Evolutionary conservation across 1,284 basidiomycete species (phyloP).

Genomic region (Bjerkandera adusta): DNA sequence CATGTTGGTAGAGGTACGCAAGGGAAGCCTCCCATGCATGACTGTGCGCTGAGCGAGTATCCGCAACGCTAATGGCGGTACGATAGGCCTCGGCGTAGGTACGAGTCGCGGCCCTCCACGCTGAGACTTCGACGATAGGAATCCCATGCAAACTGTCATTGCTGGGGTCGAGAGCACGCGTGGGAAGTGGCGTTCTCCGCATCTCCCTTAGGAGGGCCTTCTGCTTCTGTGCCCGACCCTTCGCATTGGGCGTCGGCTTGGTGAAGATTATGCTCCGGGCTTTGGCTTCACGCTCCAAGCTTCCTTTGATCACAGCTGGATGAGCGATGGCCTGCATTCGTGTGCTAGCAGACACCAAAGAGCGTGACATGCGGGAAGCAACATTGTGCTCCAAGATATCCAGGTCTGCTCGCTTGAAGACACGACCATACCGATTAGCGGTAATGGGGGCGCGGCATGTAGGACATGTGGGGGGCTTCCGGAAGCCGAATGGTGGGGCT

Average conservation of each 20-base stretch:
- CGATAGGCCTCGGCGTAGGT: conserved; percentile 36
- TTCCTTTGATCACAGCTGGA: conserved; percentile 4
- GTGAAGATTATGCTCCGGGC: conserved; percentile 8
- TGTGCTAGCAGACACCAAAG: conserved; percentile 32
- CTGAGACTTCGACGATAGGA: conserved; percentile 26
- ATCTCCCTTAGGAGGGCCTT: conserved; percentile 15
- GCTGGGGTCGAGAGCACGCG: conserved; percentile 18
- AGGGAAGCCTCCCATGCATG: conserved; percentile 54
- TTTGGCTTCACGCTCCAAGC: conserved; percentile 18
- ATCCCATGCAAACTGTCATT: conserved; percentile 28
- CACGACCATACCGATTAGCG: conserved; percentile 54
- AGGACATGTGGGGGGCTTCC: conserved; percentile 51
- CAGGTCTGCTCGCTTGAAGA: conserved; percentile 57
- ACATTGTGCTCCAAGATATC: conserved; percentile 66
- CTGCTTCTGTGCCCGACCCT: conserved; percentile 8
- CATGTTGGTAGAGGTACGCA: conserved; percentile 43
- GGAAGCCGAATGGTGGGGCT: conserved; percentile 40
- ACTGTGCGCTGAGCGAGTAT: conserved; percentile 45
- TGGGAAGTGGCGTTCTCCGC: conserved; percentile 19
- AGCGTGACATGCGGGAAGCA: conserved; percentile 46
- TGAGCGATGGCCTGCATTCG: conserved; percentile 23
- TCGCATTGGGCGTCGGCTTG: conserved; percentile 17
- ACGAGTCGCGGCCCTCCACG: conserved; percentile 37
- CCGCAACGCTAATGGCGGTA: conserved; percentile 34
- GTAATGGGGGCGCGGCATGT: conserved; percentile 52